Percentiles rank a stretch among this genome's conserved stretches.
Conservation (phyloP, 2,329 filamentous ascomycete genomes). For the Rasamsonia emersonii region DNA sequence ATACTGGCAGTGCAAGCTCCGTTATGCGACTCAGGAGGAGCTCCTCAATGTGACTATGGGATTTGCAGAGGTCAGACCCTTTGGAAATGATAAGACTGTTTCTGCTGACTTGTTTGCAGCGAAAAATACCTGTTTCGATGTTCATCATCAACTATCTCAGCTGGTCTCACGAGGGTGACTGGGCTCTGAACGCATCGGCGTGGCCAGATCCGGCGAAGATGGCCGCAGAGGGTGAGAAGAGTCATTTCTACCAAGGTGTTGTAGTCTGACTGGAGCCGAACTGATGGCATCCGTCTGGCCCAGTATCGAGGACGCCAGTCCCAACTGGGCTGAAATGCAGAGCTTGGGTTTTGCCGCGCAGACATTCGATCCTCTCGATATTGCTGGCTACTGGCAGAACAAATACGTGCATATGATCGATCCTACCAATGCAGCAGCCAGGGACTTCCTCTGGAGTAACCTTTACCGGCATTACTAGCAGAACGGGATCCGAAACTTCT, state of each 20-base stretch:
- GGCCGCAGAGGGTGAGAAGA: conserved; percentile 50
- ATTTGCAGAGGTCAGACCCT: conserved; percentile 51
- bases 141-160: conserved; percentile 59
- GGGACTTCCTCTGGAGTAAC: conserved; percentile 50
- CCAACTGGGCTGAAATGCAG: conserved; percentile 53
- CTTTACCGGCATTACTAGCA: conserved; percentile 50
- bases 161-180: conserved; percentile 56
- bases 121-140: conserved; percentile 50
- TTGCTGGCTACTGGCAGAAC: conserved; percentile 48
- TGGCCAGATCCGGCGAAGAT: conserved; percentile 58
- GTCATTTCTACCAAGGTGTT: too few relatives aligned
- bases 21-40: conserved; percentile 56
- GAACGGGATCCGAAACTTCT: conserved; percentile 54
- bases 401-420: conserved; percentile 51
- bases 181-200: conserved; percentile 52
- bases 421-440: conserved; percentile 49
- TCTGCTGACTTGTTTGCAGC: too few relatives aligned
- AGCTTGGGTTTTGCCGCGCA: conserved; percentile 50
- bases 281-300: conserved; percentile 62
- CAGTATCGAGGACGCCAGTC: conserved; percentile 48
- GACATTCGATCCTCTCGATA: conserved; percentile 49
- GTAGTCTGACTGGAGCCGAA: conserved; percentile 45
- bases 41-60: conserved; percentile 25
- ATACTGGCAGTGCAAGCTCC: conserved; percentile 57
- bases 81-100: too few relatives aligned